Conservation (phyloP, 2,329 filamentous ascomycete species). For the Pseudocercospora ulei region DNA sequence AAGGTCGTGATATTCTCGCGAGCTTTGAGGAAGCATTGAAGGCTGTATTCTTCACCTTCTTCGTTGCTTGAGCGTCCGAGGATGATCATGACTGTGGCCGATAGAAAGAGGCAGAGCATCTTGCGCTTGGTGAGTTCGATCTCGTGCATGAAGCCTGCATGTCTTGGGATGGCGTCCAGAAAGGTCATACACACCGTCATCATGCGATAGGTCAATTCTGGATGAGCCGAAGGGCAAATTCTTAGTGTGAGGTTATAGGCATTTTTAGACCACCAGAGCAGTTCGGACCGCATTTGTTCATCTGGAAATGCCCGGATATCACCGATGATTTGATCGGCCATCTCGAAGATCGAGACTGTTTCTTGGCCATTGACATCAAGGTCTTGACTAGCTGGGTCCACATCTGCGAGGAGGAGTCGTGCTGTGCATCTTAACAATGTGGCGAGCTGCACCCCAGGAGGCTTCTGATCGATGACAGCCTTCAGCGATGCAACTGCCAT, state of each 20-base stretch:
- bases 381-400: constrained; percentile 32
- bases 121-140: constrained; percentile 41
- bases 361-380: constrained; percentile 36
- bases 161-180: constrained; percentile 23
- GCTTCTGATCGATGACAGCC: constrained; percentile 49
- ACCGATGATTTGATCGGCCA: constrained; percentile 41
- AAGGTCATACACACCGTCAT: constrained; percentile 38
- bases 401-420: constrained; percentile 40
- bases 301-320: constrained; percentile 34
- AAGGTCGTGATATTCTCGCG: constrained; percentile 55
- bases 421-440: constrained; percentile 53
- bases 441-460: constrained; percentile 49
- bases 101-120: constrained; percentile 63
- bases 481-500: constrained; percentile 53
- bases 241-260: constrained; percentile 68
- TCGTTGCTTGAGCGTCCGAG: constrained; percentile 43
- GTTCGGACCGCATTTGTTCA: constrained; percentile 48
- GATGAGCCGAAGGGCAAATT: constrained; percentile 50
- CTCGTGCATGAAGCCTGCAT: constrained; percentile 13
- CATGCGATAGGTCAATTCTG: constrained; percentile 49
- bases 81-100: constrained; percentile 39
- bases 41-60: constrained; percentile 38
- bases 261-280: constrained; percentile 77
- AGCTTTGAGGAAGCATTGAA: constrained; percentile 54
- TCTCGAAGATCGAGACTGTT: constrained; percentile 49